phyloP scores from a whole-genome alignment of 208 protist species.

The Sergeia podlipaevii region DNA sequence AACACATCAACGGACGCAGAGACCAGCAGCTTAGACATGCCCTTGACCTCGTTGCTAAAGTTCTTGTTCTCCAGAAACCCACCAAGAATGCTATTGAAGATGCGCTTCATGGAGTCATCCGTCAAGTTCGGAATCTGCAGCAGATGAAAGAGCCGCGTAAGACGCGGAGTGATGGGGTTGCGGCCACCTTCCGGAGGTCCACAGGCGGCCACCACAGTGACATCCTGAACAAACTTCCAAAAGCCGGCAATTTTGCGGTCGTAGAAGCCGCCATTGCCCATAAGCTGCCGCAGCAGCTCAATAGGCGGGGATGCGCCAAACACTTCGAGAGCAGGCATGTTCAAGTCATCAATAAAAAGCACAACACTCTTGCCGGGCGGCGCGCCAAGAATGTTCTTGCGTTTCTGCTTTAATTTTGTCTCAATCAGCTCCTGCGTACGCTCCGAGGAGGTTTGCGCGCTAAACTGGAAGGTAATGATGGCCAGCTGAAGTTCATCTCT shows the following conservation, averaged over 20 bases:
- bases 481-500: constrained; percentile 77
- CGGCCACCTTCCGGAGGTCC: constrained; percentile 95
- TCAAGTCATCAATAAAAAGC: constrained; percentile 98
- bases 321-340: constrained; percentile 96
- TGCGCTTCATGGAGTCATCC: constrained; percentile 92
- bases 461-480: constrained; percentile 93
- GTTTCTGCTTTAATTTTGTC: constrained; percentile 94
- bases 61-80: constrained; percentile 89
- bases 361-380: constrained; percentile 92
- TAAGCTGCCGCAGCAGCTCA: constrained; percentile 97
- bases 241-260: constrained; percentile 93
- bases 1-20: constrained; percentile 91
- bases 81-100: constrained; percentile 92
- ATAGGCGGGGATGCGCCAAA: constrained; percentile 97
- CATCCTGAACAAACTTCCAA: constrained; percentile 95
- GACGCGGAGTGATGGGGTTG: constrained; percentile 91
- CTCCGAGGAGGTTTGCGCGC: constrained; percentile 93
- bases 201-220: constrained; percentile 94
- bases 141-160: constrained; percentile 94
- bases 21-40: constrained; percentile 72
- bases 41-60: constrained; percentile 80
- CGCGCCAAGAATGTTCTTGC: constrained; percentile 95
- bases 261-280: constrained; percentile 96
- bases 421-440: constrained; percentile 97
- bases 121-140: constrained; percentile 92